Conservation (phyloP, 805 yeast species). For the Monosporozyma siamensis region DNA sequence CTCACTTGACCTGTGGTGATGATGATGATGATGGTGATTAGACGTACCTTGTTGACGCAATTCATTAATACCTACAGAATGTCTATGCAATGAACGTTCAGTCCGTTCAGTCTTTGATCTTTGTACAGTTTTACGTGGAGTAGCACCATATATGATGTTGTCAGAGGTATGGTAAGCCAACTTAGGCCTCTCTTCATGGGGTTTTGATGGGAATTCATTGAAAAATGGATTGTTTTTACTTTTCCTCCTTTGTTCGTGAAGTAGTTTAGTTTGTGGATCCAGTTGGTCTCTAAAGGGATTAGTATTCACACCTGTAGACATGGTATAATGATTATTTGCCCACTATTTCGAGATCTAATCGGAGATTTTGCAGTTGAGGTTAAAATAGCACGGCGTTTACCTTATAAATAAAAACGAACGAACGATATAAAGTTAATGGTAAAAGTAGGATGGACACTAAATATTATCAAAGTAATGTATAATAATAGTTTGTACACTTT, state of each 20-base stretch:
- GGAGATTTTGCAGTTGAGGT: too few relatives aligned
- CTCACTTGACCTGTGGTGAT: background rate
- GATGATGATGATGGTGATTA: background rate
- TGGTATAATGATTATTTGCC: too few relatives aligned
- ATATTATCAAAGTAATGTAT: background rate
- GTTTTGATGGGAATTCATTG: background rate
- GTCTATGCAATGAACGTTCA: background rate
- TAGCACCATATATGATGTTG: background rate
- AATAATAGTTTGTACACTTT: background rate
- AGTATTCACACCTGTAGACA: background rate
- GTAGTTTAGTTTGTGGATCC: background rate
- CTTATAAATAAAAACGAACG: too few relatives aligned
- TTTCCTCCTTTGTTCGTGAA: background rate
- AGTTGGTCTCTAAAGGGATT: conserved; percentile 1
- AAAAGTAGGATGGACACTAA: too few relatives aligned
- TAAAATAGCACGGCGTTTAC: background rate
- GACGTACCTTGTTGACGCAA: background rate
- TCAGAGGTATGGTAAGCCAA: background rate
- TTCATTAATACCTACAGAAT: background rate
- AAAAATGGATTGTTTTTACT: conserved; percentile 3
- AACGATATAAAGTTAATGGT: too few relatives aligned
- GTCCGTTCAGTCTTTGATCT: background rate
- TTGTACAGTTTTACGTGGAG: background rate
- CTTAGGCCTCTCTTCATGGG: background rate
- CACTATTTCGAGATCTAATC: too few relatives aligned